Evolutionary conservation across 2,329 filamentous ascomycete genomes (phyloP).

Genomic region (Huntiella savannae): DNA sequence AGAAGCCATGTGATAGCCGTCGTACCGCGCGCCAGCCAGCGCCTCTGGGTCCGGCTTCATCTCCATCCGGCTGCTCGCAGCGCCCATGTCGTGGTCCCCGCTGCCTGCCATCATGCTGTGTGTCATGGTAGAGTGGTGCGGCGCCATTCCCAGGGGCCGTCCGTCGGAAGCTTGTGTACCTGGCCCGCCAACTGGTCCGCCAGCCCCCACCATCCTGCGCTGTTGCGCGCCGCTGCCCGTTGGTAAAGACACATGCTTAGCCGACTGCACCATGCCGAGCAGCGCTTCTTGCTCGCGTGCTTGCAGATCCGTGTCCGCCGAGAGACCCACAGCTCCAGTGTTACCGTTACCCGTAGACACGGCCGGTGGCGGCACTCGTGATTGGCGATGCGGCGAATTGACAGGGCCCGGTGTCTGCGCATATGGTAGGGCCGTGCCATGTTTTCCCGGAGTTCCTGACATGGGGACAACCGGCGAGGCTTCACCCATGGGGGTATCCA

Average conservation of each 20-base stretch:
- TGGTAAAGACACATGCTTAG: not conserved
- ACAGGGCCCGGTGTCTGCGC: not conserved
- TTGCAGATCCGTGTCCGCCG: not conserved
- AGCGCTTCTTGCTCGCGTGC: not conserved
- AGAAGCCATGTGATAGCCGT: not conserved
- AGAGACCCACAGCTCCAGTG: not conserved
- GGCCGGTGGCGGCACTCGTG: not conserved
- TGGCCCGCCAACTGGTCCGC: not conserved
- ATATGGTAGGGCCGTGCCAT: conserved; percentile 1
- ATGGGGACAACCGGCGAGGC: not conserved
- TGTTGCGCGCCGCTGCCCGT: not conserved
- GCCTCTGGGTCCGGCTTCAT: conserved; percentile 9
- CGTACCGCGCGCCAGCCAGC: not conserved
- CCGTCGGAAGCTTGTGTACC: too few relatives aligned
- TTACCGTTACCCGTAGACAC: not conserved
- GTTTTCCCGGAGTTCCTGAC: not conserved
- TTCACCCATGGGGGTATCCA: conserved; percentile 8
- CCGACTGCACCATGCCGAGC: conserved; percentile 5
- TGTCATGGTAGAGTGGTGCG: not conserved
- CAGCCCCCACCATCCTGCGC: not conserved
- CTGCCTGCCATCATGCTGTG: not conserved
- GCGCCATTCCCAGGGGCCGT: conserved; percentile 5
- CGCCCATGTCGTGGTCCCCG: not conserved
- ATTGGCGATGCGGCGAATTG: not conserved
- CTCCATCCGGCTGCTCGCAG: conserved; percentile 4